These are phyloP conservation scores for Dacryopinax spathularia DNA, from an alignment of 768 basidiomycete species.

Conservation along the genomic window DNA sequence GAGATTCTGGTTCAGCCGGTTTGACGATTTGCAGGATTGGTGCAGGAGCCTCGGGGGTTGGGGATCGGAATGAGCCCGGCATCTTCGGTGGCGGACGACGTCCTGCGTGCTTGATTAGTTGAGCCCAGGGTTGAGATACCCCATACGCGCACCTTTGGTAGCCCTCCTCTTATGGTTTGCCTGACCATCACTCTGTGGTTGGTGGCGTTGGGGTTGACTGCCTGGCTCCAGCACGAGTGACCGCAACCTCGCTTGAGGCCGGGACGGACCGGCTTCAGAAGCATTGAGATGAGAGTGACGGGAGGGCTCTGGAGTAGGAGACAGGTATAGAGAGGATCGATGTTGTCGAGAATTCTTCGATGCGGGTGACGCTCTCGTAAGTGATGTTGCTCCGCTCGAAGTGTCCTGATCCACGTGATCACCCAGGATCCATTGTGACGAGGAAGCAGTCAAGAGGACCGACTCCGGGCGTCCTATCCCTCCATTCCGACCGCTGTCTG, in stretches of 20 bases:
- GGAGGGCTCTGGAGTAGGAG: not conserved
- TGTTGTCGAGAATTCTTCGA: not conserved
- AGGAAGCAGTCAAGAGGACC: not conserved
- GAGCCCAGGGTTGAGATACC: not conserved
- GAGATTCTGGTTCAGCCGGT: not conserved
- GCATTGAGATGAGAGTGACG: not conserved
- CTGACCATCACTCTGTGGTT: not conserved
- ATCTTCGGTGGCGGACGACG: not conserved
- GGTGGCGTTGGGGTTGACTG: not conserved
- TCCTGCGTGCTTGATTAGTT: not conserved
- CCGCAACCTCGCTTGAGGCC: not conserved
- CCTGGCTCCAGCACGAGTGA: not conserved
- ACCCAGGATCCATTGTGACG: not conserved
- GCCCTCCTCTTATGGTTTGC: not conserved
- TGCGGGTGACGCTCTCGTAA: not conserved
- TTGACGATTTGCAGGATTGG: not conserved
- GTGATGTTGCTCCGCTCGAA: not conserved
- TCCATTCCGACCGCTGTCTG: not conserved
- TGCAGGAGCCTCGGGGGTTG: not conserved
- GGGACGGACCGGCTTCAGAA: not conserved
- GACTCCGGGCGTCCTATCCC: not conserved
- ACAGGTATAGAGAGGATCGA: not conserved
- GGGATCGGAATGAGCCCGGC: not conserved
- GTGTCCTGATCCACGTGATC: not conserved
- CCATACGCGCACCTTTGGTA: not conserved